Base-by-base conservation (phyloP, 1,284 basidiomycete species). In the Gymnopus androsaceus region DNA sequence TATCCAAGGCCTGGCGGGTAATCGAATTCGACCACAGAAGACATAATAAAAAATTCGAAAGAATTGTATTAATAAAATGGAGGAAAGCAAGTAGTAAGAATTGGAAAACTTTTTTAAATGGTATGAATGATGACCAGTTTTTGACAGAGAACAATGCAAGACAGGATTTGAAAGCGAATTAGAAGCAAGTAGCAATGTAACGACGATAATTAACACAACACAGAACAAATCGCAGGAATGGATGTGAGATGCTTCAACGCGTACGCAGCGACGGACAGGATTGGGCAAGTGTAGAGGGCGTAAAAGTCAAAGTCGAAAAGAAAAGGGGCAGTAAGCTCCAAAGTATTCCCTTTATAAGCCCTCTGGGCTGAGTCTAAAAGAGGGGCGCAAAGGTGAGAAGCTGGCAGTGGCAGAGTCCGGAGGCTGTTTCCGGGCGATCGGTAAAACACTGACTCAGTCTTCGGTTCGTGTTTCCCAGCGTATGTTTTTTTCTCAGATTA, bases 21-120 rank as follows among this genome's bases (percentile, higher is more conserved):
- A 55, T 80, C 77, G 61, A 72, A 75, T 56, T 82, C 82, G 63
- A 77, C 71, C 45, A 65, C 74, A 49, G 68, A 71, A 40, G 74
- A 73, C 75, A 76, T 77, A 54, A 60, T 64, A 51, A 11, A 3
- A 27, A 42, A 19, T 19, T 23, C 44, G 31, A 36, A 23, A 6
- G 37, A 27, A 42, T 14, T 28, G 21, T 31, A 37, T 19, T 15
- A 19, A 34, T n/a, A 28, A 36, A 44, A 53, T 19, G 36, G 30
- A 36, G 17, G 46, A 15, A 38, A 19, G 21, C 45, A 31, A 45
- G 23, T 25, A 25, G n/a, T 28, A 23, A n/a, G 21, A 17, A 46
- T 42, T 25, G n/a, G 8, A 2, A 25, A 27, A n/a, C 21, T 53
- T 28, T 45, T 45, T 53, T 53, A 23, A 37, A 6, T n/a, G 41